Evolutionary conservation across 1,284 basidiomycete genomes (phyloP), one percentile per base, ranked within the genome.

Genomic region (Pterulicium gracile): DNA sequence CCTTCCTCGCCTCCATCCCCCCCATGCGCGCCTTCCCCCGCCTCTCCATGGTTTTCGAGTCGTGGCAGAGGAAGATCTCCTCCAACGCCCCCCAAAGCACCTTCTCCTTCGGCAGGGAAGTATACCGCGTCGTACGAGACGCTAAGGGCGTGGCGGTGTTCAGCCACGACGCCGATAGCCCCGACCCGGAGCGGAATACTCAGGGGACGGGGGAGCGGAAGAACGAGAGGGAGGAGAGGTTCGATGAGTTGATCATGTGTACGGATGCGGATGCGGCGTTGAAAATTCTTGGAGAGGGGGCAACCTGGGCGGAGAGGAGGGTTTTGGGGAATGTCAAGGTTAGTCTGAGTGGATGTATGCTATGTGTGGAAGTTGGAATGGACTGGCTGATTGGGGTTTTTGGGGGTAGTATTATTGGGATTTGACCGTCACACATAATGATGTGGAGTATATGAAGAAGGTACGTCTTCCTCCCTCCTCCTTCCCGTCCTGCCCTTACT

Each of bases 241-340:
- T 75, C 55, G 79, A 83, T 57, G 77, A 83, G 55, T 64, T 85
- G 47, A 73, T 84, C 18, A 59, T 84, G 7, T 73, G 73, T 7
- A 62, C 77, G 24, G 69, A 73, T 48, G 81, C 80, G 2, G 77
- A 82, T 51, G 73, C 76, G 0, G 71, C 72, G 4, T 63, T 78
- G 52, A 67, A 70, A 45, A 58, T 82, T 1, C 64, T 83, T 4
- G 74, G 75, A 14, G 68, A 71, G 45, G 61, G 70, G 39, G 75
- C 78, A 1, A 64, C 66, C 1, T 77, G 72, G 69, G 60, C 74
- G 52, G 81, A 85, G 59, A 70, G 62, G 52, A 66, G 63, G 42
- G 68, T 84, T 3, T 60, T 85, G 24, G 78, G 81, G 13, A 73
- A 67, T 46, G 76, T 80, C 42, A 75, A 76, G 54, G 58, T 70